Conservation (phyloP, 345 rosid species). For the Angophora floribunda region DNA sequence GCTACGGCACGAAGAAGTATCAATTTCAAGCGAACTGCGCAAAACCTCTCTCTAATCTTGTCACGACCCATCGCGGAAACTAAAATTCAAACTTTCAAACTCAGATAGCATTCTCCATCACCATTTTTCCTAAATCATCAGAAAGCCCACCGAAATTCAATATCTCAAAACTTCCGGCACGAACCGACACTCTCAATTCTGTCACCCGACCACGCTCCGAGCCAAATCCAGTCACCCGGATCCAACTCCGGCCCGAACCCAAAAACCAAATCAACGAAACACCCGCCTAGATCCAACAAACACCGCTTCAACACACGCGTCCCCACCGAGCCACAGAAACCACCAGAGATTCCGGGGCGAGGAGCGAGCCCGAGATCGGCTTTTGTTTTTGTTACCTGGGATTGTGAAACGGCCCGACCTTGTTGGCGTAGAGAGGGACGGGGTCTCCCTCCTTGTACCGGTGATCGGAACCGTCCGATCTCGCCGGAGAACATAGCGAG, state of each 20-base stretch:
- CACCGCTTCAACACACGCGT: not conserved
- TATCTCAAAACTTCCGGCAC: not conserved
- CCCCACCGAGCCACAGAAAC: not conserved
- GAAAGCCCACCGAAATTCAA: not conserved
- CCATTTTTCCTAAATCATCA: not conserved
- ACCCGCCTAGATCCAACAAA: not conserved
- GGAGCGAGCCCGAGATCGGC: not conserved
- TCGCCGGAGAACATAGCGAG: not conserved
- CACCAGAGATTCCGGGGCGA: not conserved
- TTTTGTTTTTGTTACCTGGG: constrained; percentile 25
- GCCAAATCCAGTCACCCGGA: not conserved
- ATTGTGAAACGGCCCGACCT: constrained; percentile 64
- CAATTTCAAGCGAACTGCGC: not conserved
- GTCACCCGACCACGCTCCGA: not conserved
- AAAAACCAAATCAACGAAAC: not conserved
- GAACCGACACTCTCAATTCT: not conserved
- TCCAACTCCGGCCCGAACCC: not conserved
- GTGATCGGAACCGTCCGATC: constrained; percentile 47
- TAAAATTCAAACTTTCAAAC: not conserved
- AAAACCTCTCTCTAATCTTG: not conserved
- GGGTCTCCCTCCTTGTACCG: constrained; percentile 41
- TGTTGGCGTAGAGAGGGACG: constrained; percentile 56
- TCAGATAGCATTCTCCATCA: not conserved
- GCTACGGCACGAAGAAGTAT: not conserved
- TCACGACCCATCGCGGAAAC: not conserved